Evolutionary conservation across 306 rosid genomes (phyloP).

Genomic region (Casuarina cunninghamiana): DNA sequence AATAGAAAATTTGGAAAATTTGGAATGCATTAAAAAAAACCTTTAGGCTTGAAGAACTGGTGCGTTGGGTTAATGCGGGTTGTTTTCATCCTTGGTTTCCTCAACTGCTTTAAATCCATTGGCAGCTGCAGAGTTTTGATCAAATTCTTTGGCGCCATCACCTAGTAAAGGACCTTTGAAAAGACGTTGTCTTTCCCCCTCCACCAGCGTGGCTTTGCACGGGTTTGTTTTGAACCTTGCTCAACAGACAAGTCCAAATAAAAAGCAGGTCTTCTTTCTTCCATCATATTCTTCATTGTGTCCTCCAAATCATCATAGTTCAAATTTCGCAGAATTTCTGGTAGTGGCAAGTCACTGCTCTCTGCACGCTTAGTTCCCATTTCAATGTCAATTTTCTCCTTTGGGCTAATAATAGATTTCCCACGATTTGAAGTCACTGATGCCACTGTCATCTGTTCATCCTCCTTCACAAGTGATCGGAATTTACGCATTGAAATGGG

Average conservation of each 20-base stretch:
- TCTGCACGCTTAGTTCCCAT: constrained; percentile 62
- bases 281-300: constrained; percentile 42
- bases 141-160: constrained; percentile 39
- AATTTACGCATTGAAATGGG: constrained; percentile 59
- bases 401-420: constrained; percentile 44
- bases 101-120: constrained; percentile 28
- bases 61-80: constrained; percentile 30
- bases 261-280: constrained; percentile 43
- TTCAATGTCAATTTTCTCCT: constrained; percentile 81
- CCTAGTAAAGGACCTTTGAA: constrained; percentile 30
- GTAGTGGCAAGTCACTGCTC: constrained; percentile 48
- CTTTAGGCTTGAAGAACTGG: constrained; percentile 43
- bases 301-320: constrained; percentile 54
- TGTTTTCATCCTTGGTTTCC: constrained; percentile 32
- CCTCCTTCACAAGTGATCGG: constrained; percentile 51
- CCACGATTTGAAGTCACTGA: constrained; percentile 43
- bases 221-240: constrained; percentile 45
- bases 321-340: constrained; percentile 58
- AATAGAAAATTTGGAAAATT: neutral
- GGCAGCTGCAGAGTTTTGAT: constrained; percentile 23
- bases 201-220: constrained; percentile 26
- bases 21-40: constrained; percentile 21
- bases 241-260: constrained; percentile 52
- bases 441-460: constrained; percentile 41
- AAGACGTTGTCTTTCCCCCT: constrained; percentile 32